phyloP scores from a whole-genome alignment of 2,329 filamentous ascomycete species.

The Hypoxylon sp. region DNA sequence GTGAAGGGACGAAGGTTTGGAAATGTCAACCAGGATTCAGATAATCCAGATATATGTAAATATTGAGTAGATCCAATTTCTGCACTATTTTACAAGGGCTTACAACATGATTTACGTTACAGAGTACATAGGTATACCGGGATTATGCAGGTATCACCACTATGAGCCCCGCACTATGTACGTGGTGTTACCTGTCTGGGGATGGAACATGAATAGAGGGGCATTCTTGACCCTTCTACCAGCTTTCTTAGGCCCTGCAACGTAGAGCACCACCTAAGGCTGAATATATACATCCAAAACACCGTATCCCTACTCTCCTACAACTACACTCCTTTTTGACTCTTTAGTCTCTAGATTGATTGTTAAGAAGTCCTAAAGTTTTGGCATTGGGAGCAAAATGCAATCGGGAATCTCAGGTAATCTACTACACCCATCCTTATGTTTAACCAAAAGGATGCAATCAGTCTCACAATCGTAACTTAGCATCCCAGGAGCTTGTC shows the following conservation, averaged over 20 bases:
- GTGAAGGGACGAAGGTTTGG: neutral
- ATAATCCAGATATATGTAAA: neutral
- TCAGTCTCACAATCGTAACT: constrained; percentile 12
- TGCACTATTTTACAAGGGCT: neutral
- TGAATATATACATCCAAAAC: constrained; percentile 1
- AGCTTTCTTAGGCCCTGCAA: constrained; percentile 8
- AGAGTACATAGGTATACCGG: neutral
- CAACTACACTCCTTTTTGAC: neutral
- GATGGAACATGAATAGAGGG: constrained; percentile 29
- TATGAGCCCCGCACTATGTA: constrained; percentile 33
- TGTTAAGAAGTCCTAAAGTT: neutral
- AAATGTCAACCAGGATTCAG: neutral
- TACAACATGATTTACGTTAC: neutral
- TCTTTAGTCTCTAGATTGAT: neutral
- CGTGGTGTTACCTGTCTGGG: constrained; percentile 23
- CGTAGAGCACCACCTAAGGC: neutral
- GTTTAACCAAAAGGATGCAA: neutral
- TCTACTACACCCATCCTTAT: neutral
- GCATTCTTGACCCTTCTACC: constrained; percentile 24
- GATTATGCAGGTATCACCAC: constrained; percentile 8
- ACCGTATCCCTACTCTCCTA: constrained; percentile 11
- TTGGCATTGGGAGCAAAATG: constrained; percentile 66
- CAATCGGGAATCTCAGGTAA: constrained; percentile 84
- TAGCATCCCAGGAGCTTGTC: constrained; percentile 83
- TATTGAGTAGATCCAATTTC: neutral